Base-by-base conservation (phyloP, 2,329 filamentous ascomycete genomes). In the Apiospora arundinis region DNA sequence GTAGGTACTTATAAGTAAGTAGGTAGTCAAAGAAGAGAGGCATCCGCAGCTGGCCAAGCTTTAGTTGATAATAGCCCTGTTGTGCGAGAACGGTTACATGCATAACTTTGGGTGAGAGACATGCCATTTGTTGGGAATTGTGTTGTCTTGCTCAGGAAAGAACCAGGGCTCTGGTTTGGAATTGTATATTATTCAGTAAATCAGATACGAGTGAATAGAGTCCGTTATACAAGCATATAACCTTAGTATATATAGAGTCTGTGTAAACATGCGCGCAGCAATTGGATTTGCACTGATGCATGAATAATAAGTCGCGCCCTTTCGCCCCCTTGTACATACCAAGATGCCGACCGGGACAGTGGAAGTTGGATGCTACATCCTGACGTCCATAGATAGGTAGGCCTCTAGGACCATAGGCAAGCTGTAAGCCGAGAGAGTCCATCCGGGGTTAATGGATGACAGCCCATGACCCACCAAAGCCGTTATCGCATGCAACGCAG, bases 371-470 rank as follows among this genome's bases (percentile, higher is more conserved):
- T 37, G 28, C 18, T 60, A 37, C 52, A 21, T 8, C 28, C 52
- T 60, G 52, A 37, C 52, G 52, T 37, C 49, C 12, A 12, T 49
- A 11, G 48, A 8, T 42, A 42, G 9, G 12, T 11, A 14, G 40
- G 12, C n/a, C n/a, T n/a, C n/a, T n/a, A n/a, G n/a, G n/a, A n/a
- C n/a, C n/a, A n/a, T 42, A 25, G 18, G 28, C 16, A 37, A 7
- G 28, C 52, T 60, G 32, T 37, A 63, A 63, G 56, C 56, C 56
- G 56, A 63, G 49, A 56, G 32, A 63, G 28, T 63, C 56, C 56
- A 18, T 63, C 56, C 56, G 28, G 32, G 56, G 21, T 37, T 52
- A 28, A n/a, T 40, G n/a, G 18, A 9, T 40, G 32, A 40, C 32
- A 40, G 32, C 28, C 32, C 3, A 32, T 63, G 56, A 63, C 56